These are phyloP conservation scores for Leptographium wingfieldii DNA, from an alignment of 2,329 filamentous ascomycete species.

Conservation along the genomic window DNA sequence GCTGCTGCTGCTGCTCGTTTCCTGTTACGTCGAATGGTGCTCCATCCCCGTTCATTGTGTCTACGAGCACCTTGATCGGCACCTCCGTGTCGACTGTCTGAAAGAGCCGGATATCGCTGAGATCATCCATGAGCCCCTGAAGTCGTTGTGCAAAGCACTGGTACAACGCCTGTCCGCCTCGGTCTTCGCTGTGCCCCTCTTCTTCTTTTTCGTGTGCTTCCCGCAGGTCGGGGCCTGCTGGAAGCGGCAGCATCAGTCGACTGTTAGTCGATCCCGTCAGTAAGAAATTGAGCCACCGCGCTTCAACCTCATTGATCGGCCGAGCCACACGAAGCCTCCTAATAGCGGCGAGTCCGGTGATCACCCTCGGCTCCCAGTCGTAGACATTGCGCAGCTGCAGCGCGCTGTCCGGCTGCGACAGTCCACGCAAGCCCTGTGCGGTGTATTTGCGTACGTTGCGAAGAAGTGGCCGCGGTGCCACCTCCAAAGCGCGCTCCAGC, in stretches of 20 bases:
- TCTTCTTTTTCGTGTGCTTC: not conserved
- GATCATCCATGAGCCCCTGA: slow-evolving; percentile 20
- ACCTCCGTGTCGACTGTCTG: slow-evolving; percentile 10
- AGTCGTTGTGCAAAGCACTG: slow-evolving; percentile 21
- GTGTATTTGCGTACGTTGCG: slow-evolving; percentile 9
- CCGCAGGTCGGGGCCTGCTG: not conserved
- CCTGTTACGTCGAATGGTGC: not conserved
- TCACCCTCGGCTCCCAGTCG: not conserved
- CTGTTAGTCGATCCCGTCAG: slow-evolving; percentile 16
- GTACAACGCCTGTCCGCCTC: slow-evolving; percentile 17
- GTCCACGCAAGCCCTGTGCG: slow-evolving; percentile 3
- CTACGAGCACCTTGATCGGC: slow-evolving; percentile 16
- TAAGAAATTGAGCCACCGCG: slow-evolving; percentile 22
- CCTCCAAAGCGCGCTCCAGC: slow-evolving; percentile 13
- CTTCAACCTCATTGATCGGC: slow-evolving; percentile 16
- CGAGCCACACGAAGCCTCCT: not conserved
- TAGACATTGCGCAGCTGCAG: slow-evolving; percentile 8
- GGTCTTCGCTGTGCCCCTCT: not conserved
- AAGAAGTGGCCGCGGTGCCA: slow-evolving; percentile 19
- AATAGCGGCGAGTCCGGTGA: not conserved
- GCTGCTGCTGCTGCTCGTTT: not conserved
- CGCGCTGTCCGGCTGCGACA: slow-evolving; percentile 2
- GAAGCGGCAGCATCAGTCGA: slow-evolving; percentile 12
- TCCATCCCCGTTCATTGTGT: slow-evolving; percentile 14
- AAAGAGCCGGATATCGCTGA: slow-evolving; percentile 16